phyloP scores from a whole-genome alignment of 345 rosid species.

The Euphorbia tirucalli region DNA sequence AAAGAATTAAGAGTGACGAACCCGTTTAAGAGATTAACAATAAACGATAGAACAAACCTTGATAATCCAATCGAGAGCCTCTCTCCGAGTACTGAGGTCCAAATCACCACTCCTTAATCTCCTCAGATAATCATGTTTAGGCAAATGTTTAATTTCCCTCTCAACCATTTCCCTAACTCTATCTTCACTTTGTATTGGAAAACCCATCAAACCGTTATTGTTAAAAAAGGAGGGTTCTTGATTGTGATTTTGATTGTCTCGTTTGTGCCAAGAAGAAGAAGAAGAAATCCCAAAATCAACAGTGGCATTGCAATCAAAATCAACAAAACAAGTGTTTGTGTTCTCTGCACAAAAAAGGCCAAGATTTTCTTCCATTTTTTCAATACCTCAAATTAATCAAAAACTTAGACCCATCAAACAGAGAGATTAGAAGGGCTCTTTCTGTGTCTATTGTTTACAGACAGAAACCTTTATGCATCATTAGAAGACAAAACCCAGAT shows the following conservation, averaged over 20 bases:
- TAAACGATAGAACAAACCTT: slow-evolving; percentile 41
- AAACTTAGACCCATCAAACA: slow-evolving; percentile 5
- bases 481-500: background rate
- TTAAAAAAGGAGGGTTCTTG: background rate
- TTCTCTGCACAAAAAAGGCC: slow-evolving; percentile 15
- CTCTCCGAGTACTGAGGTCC: slow-evolving; percentile 42
- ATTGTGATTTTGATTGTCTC: slow-evolving; percentile 1
- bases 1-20: background rate
- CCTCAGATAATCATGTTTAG: slow-evolving; percentile 33
- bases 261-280: background rate
- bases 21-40: slow-evolving; percentile 4
- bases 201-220: background rate
- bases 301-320: slow-evolving; percentile 11
- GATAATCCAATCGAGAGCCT: slow-evolving; percentile 57
- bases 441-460: background rate
- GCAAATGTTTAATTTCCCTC: slow-evolving; percentile 5
- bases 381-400: too few species aligned
- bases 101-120: slow-evolving; percentile 57
- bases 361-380: slow-evolving; percentile 12
- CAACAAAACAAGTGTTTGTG: slow-evolving; percentile 10
- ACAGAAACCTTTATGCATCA: background rate
- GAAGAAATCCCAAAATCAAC: slow-evolving; percentile 9
- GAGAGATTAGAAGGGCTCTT: background rate
- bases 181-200: background rate
- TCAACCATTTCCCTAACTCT: slow-evolving; percentile 7